A percentile compares a stretch with the other conserved stretches of the same genome.
These are phyloP conservation scores for Suhomyces coccinellae DNA, from an alignment of 1,139 yeast genomes.

Conservation along the genomic window DNA sequence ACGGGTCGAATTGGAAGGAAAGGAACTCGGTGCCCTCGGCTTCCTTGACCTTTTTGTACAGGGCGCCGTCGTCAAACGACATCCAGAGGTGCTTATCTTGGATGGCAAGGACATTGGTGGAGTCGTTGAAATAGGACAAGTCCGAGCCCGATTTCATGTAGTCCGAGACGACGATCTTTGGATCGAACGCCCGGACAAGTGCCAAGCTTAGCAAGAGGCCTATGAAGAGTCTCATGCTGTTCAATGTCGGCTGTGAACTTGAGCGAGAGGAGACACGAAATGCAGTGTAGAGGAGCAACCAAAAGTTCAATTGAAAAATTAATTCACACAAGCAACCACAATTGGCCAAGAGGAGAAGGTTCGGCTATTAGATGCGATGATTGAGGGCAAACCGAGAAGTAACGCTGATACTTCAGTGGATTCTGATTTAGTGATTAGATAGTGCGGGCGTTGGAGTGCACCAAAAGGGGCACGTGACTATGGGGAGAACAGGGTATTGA, in stretches of 20 bases:
- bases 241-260: not conserved
- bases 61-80: slow-evolving; percentile 60
- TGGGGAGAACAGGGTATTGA: no score
- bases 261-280: not conserved
- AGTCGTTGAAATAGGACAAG: slow-evolving; percentile 55
- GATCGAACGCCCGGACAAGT: slow-evolving; percentile 12
- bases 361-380: not conserved
- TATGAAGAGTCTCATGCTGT: slow-evolving; percentile 1
- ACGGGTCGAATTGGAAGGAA: slow-evolving; percentile 45
- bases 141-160: slow-evolving; percentile 15
- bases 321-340: no score
- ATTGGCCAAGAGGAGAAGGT: no score
- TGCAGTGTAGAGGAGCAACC: not conserved
- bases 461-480: no score
- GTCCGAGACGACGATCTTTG: slow-evolving; percentile 13
- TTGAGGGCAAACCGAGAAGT: not conserved
- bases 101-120: slow-evolving; percentile 46
- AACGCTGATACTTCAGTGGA: not conserved
- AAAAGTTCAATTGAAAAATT: not conserved
- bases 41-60: slow-evolving; percentile 45
- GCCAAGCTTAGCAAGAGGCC: slow-evolving; percentile 1
- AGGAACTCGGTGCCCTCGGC: slow-evolving; percentile 27
- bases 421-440: not conserved
- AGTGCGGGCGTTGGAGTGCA: no score
- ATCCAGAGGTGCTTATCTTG: slow-evolving; percentile 29